Evolutionary conservation across 2,329 filamentous ascomycete genomes (phyloP).

Genomic region (Achaetomium macrosporum): DNA sequence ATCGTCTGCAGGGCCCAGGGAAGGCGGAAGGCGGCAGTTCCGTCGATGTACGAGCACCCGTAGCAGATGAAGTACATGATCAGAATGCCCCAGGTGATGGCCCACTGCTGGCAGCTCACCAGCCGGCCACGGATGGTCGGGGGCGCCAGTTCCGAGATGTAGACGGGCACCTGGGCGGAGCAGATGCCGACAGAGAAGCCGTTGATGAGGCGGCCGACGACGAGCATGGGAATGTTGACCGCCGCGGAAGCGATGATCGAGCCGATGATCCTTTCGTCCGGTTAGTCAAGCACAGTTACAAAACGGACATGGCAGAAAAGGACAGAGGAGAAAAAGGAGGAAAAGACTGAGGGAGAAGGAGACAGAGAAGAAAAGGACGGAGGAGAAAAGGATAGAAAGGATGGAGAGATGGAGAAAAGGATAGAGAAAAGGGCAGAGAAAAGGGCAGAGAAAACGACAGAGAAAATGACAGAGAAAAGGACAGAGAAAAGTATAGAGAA

Average conservation of each 20-base stretch:
- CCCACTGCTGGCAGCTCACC: conserved; percentile 41
- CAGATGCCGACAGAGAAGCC: conserved; percentile 66
- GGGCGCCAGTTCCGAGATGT: conserved; percentile 58
- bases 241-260: conserved; percentile 41
- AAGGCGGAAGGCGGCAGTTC: conserved; percentile 43
- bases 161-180: conserved; percentile 66
- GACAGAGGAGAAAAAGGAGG: too few relatives aligned
- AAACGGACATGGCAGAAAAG: not conserved
- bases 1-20: conserved; percentile 46
- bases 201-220: conserved; percentile 65
- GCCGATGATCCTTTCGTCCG: conserved; percentile 39
- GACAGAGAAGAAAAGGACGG: too few relatives aligned
- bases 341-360: too few relatives aligned
- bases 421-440: too few relatives aligned
- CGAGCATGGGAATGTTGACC: conserved; percentile 50
- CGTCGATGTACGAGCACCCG: conserved; percentile 38
- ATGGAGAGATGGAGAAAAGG: too few relatives aligned
- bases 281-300: not conserved
- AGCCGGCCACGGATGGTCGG: conserved; percentile 41
- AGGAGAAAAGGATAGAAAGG: too few relatives aligned
- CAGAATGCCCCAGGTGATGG: conserved; percentile 42
- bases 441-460: too few relatives aligned
- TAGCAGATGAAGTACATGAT: conserved; percentile 46
- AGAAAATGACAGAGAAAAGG: too few relatives aligned
- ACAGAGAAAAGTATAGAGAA: too few relatives aligned